Evolutionary conservation across 1,284 basidiomycete genomes (phyloP).

Genomic region (Marasmius fiardii): DNA sequence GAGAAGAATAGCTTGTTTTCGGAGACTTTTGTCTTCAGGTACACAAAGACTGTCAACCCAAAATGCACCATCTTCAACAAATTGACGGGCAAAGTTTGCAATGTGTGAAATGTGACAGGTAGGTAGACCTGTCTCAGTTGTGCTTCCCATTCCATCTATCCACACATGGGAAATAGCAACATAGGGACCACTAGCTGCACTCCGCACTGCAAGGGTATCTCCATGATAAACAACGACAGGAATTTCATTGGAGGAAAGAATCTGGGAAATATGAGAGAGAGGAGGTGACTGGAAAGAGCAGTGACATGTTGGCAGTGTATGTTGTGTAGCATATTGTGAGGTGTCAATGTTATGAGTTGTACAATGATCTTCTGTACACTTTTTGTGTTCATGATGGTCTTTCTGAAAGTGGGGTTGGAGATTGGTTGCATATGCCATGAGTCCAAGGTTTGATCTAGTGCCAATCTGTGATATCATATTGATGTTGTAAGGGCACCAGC

Average conservation of each 20-base stretch:
- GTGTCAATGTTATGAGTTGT: not conserved
- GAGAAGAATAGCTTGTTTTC: not conserved
- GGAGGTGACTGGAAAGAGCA: not conserved
- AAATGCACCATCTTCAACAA: not conserved
- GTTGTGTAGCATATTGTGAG: not conserved
- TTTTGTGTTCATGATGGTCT: not conserved
- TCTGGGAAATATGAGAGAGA: not conserved
- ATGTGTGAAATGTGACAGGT: not conserved
- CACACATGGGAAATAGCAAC: constrained; percentile 5
- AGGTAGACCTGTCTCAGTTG: not conserved
- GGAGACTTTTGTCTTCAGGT: not conserved
- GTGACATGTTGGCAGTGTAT: not conserved
- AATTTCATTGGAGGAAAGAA: not conserved
- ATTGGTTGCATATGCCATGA: not conserved
- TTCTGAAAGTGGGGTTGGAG: not conserved
- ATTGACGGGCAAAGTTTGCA: not conserved
- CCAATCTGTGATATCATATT: not conserved
- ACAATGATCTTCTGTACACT: not conserved
- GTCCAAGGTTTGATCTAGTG: not conserved
- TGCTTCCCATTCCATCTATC: not conserved
- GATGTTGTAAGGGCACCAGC: not conserved
- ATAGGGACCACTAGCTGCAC: not conserved
- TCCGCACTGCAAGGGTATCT: not conserved
- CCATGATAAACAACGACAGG: not conserved
- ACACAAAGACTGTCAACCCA: not conserved